Evolutionary conservation across 2,329 filamentous ascomycete species (phyloP), one percentile per base, ranked within the genome.

Genomic region (Nothomitra cinnamomea): DNA sequence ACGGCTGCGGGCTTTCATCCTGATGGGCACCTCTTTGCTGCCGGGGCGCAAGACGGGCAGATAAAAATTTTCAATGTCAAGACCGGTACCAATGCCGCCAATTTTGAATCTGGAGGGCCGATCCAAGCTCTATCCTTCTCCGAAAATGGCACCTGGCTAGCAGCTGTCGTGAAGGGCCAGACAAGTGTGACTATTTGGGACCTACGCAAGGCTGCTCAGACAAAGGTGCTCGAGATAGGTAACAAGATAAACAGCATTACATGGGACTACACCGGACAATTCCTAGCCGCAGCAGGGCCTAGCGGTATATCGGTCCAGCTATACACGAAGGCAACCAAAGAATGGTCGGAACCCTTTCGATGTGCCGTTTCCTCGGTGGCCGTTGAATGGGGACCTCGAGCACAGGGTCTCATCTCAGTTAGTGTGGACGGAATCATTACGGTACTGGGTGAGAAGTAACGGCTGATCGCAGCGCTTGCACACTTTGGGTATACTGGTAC

Each of bases 221-320:
- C 82, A 64, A 94, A 94, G 74, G 79, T 84, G n/a, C 73, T 98
- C 41, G 87, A 95, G 58, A 82, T 84, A 47, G 90, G 88, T 54
- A 82, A 80, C 57, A 74, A 79, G n/a, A 79, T 95, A 49, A 78
- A 85, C 57, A 80, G 77, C 41, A 74, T 95, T 58, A 75, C 76
- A 50, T 98, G 89, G 89, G 92, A 98, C 64, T 95, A 94, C 71
- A 92, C 86, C 5, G 90, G 89, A 43, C 90, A 95, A 68, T 98
- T 85, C 71, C 74, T 98, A 53, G 85, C 89, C 24, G 84, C 85
- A 12, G 85, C 80, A 2, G 90, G 90, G 5, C 76, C 83, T 2
- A 80, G 83, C 45, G 88, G 88, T 25, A 72, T 95, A 48, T 86
- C 85, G 3, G 86, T 98, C 41, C 87, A 92, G 66, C 85, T 94